Base-by-base conservation (phyloP, 225 moss, liverwort and hornwort species). In the Pseudisothecium myosuroides region DNA sequence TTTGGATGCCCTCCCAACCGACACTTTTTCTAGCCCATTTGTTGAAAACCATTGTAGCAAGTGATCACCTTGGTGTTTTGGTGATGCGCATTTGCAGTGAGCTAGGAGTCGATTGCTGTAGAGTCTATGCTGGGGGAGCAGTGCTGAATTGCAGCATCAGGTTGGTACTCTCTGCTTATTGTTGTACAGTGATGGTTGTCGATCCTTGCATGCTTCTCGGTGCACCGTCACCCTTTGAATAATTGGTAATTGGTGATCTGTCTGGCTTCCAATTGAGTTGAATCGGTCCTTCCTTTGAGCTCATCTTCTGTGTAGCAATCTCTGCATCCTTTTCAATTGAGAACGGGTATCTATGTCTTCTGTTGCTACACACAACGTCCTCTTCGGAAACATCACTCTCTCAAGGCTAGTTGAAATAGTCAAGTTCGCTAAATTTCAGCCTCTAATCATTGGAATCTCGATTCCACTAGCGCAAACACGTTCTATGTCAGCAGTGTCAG, bases 1-100 rank as follows among this genome's bases (percentile, higher is more conserved):
- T 69, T 91, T 34, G 89, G 86, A 91, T 87, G 36, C 89, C 32
- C 43, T 17, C 63, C 62, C 52, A 88, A 61, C 92, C 89, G 87
- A 90, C 92, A 89, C 67, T 76, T 83, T 85, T 62, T 34, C 60
- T 41, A 1, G 31, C 60, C 67, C 75, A 84, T 87, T 81, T 77
- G 87, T 81, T 61, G 82, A 43, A 73, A 58, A 37, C 41, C 17
- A 28, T 86, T 69, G 88, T 45, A 43, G 55, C 81, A 43, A 32
- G 49, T 36, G 29, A 26, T 15, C 39, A 75, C 21, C 58, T 43
- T 68, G 63, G 43, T 67, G 43, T 63, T 76, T 50, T 61, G 69
- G 61, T 50, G 71, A 71, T 50, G 50, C 59, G 31, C 79, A 87
- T 64, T 61, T 76, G 61, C 61, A 21, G 81, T 11, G 72, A 72